These are phyloP conservation scores for Talaromyces pinophilus DNA, from an alignment of 2,329 filamentous ascomycete species.

Conservation along the genomic window DNA sequence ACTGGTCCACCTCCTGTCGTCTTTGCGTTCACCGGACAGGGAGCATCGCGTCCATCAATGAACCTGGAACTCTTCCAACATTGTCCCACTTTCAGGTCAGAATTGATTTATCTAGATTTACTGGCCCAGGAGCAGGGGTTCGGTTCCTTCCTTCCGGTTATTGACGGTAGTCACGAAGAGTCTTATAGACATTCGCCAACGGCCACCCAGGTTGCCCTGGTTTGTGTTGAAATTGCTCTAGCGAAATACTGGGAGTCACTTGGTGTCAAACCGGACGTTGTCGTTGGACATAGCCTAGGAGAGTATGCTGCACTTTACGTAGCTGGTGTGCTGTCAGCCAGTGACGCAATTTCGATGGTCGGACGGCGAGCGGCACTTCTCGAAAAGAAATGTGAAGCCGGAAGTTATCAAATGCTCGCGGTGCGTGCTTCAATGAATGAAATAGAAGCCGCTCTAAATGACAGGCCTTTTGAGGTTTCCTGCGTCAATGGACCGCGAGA, in stretches of 20 bases:
- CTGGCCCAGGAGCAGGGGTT: constrained; percentile 35
- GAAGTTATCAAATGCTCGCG: constrained; percentile 67
- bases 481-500: constrained; percentile 76
- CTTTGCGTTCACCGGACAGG: constrained; percentile 41
- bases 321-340: constrained; percentile 39
- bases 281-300: constrained; percentile 41
- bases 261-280: constrained; percentile 31
- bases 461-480: constrained; percentile 55
- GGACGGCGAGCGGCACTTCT: constrained; percentile 67
- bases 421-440: constrained; percentile 46
- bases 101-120: constrained; percentile 35
- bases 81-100: constrained; percentile 30
- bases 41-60: constrained; percentile 29
- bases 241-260: constrained; percentile 35
- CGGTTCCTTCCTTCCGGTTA: constrained; percentile 31
- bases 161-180: constrained; percentile 26
- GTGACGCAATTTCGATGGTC: constrained; percentile 63
- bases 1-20: constrained; percentile 26
- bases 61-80: constrained; percentile 33
- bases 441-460: constrained; percentile 50
- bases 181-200: constrained; percentile 27
- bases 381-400: constrained; percentile 63
- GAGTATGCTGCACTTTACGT: constrained; percentile 43
- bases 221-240: constrained; percentile 47
- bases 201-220: constrained; percentile 42